phyloP scores from a whole-genome alignment of 2,329 filamentous ascomycete genomes.

The Fusarium coicis region DNA sequence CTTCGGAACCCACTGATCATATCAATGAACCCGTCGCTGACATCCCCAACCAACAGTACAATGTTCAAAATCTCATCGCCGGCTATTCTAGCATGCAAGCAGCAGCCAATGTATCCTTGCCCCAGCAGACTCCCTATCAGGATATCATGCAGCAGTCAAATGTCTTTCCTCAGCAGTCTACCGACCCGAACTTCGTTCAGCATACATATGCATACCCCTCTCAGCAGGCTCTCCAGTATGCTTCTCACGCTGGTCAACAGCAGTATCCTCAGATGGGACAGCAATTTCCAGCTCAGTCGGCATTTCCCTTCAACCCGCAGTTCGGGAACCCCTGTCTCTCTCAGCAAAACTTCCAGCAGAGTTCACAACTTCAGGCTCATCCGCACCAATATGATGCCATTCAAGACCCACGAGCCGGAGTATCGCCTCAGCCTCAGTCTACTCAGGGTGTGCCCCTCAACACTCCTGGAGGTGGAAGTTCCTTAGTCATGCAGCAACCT shows the following conservation, averaged over 20 bases:
- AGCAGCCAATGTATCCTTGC: neutral
- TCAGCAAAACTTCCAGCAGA: neutral
- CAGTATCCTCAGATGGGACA: neutral
- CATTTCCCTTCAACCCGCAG: neutral
- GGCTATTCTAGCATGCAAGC: neutral
- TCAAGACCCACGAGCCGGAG: neutral
- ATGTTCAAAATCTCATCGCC: neutral
- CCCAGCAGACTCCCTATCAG: neutral
- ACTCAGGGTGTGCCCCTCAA: neutral
- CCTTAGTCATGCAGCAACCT: neutral
- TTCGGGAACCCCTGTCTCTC: neutral
- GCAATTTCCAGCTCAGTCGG: neutral
- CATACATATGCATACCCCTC: neutral
- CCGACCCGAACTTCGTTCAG: neutral
- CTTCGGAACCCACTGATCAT: neutral
- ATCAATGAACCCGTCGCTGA: neutral
- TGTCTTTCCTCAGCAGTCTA: neutral
- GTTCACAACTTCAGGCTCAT: neutral
- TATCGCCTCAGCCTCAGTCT: neutral
- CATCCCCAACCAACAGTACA: neutral
- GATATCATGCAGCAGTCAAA: neutral
- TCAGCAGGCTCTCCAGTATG: neutral
- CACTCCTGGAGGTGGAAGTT: neutral
- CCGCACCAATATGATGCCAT: neutral
- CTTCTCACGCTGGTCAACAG: neutral